These are phyloP conservation scores for Smithsoniella earleae DNA, from an alignment of 163 green algal genomes.

Conservation along the genomic window DNA sequence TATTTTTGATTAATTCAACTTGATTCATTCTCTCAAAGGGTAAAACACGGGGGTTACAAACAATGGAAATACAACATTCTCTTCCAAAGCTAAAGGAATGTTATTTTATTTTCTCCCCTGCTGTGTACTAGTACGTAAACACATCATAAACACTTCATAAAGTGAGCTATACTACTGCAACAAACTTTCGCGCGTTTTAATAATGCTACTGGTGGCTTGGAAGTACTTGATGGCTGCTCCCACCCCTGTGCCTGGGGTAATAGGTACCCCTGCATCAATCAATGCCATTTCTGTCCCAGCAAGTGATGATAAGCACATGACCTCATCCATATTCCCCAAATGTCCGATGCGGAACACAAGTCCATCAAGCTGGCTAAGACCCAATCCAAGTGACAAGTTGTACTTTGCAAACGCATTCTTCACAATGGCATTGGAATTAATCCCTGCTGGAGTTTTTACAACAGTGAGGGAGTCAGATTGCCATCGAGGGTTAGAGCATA, in stretches of 20 bases:
- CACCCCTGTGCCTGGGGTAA: slow-evolving; percentile 67
- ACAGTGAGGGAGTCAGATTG: slow-evolving; percentile 86
- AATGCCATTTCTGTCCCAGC: slow-evolving; percentile 88
- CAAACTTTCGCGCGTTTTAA: slow-evolving; percentile 1
- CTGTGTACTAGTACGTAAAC: too few species aligned
- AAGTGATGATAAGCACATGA: slow-evolving; percentile 80
- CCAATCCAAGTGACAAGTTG: slow-evolving; percentile 90
- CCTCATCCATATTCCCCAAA: slow-evolving; percentile 95
- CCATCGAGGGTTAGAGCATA: slow-evolving; percentile 84
- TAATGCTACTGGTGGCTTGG: slow-evolving; percentile 30
- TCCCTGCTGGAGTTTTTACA: slow-evolving; percentile 71
- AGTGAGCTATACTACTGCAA: slow-evolving; percentile 12
- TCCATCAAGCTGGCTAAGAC: slow-evolving; percentile 60
- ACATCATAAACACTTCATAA: too few species aligned
- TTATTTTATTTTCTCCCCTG: too few species aligned
- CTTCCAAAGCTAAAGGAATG: too few species aligned
- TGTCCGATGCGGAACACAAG: slow-evolving; percentile 95
- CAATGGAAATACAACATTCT: too few species aligned
- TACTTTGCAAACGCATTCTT: slow-evolving; percentile 86
- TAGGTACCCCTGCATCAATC: slow-evolving; percentile 63
- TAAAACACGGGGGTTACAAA: too few species aligned
- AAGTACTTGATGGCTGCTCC: slow-evolving; percentile 60
- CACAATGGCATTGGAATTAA: slow-evolving; percentile 83
- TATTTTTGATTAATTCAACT: too few species aligned
- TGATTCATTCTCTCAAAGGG: too few species aligned